A percentile compares a stretch with the other conserved stretches of the same genome.
phyloP scores from a whole-genome alignment of 495 filamentous ascomycete species.

The Usnea hakonensis region DNA sequence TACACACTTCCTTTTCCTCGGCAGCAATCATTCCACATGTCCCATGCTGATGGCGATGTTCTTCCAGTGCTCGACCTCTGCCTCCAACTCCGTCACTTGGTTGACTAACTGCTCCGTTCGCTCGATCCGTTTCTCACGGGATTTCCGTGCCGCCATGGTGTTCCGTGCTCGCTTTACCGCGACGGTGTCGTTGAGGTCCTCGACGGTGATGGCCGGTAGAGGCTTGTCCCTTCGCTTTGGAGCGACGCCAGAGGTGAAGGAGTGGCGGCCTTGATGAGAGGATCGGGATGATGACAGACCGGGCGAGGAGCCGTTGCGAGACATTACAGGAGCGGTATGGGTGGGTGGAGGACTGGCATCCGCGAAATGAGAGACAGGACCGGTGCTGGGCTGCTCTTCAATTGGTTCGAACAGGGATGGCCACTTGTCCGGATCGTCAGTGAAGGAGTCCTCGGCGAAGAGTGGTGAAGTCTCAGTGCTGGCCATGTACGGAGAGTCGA shows the following conservation, averaged over 20 bases:
- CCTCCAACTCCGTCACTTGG: conserved; percentile 38
- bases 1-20: conserved; percentile 23
- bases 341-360: conserved; percentile 29
- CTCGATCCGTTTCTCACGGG: conserved; percentile 71
- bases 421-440: conserved; percentile 44
- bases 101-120: conserved; percentile 56
- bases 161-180: conserved; percentile 93
- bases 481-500: conserved; percentile 57
- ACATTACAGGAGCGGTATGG: conserved; percentile 33
- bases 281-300: conserved; percentile 37
- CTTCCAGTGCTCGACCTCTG: conserved; percentile 26
- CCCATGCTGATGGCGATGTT: conserved; percentile 21
- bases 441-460: conserved; percentile 52
- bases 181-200: conserved; percentile 61
- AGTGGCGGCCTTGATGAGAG: conserved; percentile 42
- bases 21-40: conserved; percentile 24
- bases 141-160: conserved; percentile 91
- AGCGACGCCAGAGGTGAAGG: conserved; percentile 61
- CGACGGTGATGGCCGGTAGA: conserved; percentile 67
- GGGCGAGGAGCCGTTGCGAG: conserved; percentile 33
- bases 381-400: conserved; percentile 35
- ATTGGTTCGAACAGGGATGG: conserved; percentile 26
- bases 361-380: conserved; percentile 28
- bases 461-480: conserved; percentile 72
- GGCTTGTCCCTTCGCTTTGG: conserved; percentile 68